Evolutionary conservation across 2,329 filamentous ascomycete species (phyloP), one percentile per base, ranked within the genome.

Genomic region (Penicillium sp.): DNA sequence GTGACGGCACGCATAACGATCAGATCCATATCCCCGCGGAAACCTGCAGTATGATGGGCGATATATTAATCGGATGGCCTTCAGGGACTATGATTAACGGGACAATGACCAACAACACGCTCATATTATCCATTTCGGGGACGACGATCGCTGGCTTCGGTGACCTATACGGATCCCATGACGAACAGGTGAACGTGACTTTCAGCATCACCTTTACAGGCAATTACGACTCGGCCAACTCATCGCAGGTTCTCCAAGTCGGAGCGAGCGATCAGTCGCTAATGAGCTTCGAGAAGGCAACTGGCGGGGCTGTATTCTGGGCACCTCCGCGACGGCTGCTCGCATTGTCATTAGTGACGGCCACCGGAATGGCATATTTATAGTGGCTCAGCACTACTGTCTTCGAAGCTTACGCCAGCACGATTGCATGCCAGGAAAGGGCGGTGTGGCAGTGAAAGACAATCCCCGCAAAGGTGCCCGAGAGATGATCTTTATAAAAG

Each of bases 31-130:
- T 60, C 22, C 58, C 58, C 4, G 41, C 35, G 7, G 14, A 54
- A 34, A 31, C 49, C 20, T 60, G 58, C 25, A 49, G 15, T 5
- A 48, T 20, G 0, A 42, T 57, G 42, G 58, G 42, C 5, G 35
- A 57, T 14, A 20, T 57, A 6, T 11, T 50, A 14, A 54, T 58
- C 39, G 34, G 14, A 25, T 60, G 55, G 58, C 42, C 42, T 15
- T 52, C 41, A 31, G 55, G 55, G 15, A 60, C 55, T 31, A 31
- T 28, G 4, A 20, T 60, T 20, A 60, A 50, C 41, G 58, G 58
- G 11, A 57, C 55, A 42, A 38, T 60, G 58, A 60, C 58, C 42
- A 60, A 60, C 31, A 50, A 58, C 14, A 58, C 55, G 8, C 55
- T 60, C 6, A 38, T 47, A 37, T 12, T 60, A 41, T 53, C 17